Evolutionary conservation across 306 rosid genomes (phyloP).

Genomic region (Rosa persica): DNA sequence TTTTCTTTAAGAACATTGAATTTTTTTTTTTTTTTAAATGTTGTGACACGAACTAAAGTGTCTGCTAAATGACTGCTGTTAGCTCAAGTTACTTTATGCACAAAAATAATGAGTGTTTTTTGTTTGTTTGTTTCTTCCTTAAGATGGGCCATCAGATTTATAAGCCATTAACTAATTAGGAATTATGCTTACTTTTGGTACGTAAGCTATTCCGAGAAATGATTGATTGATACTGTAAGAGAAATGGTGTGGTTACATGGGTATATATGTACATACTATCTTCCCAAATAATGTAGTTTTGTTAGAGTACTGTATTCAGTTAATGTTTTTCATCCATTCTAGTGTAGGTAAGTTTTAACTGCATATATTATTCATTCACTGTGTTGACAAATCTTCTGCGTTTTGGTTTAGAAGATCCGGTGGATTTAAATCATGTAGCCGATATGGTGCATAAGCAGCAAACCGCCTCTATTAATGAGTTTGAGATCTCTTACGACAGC

Average conservation of each 20-base stretch:
- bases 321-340: constrained; percentile 10
- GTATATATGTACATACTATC: not conserved
- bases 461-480: constrained; percentile 75
- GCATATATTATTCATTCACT: not conserved
- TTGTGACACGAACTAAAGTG: not conserved
- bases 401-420: constrained; percentile 49
- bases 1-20: not conserved
- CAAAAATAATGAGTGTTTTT: not conserved
- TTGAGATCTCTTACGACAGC: constrained; percentile 67
- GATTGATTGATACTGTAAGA: not conserved
- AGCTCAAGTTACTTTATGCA: not conserved
- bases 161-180: not conserved
- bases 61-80: not conserved
- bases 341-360: constrained; percentile 1
- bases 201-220: not conserved
- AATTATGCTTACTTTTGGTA: not conserved
- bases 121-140: not conserved
- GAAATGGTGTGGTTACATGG: not conserved
- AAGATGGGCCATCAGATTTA: not conserved
- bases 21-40: not conserved
- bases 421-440: constrained; percentile 70
- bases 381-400: constrained; percentile 31
- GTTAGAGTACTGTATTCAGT: not conserved
- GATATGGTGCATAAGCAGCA: constrained; percentile 63
- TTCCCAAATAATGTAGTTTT: not conserved